These are phyloP conservation scores for Didymella pomorum DNA, from an alignment of 2,329 filamentous ascomycete species.

Conservation along the genomic window DNA sequence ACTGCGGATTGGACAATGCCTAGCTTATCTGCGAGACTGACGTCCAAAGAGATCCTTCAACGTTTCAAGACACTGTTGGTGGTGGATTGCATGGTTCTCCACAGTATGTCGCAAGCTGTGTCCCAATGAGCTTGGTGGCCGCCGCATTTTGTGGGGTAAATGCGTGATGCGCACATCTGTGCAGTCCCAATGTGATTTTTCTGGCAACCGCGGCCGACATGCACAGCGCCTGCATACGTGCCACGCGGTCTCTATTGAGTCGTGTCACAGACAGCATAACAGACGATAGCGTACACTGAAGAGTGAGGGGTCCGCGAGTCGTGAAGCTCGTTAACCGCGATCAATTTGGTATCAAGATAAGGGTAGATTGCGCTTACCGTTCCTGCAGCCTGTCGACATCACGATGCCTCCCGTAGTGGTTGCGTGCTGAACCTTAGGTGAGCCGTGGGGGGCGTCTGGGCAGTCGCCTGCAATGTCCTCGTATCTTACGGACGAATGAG, in stretches of 20 bases:
- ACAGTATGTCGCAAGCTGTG: slow-evolving; percentile 29
- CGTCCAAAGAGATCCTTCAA: slow-evolving; percentile 17
- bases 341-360: slow-evolving; percentile 23
- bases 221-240: slow-evolving; percentile 17
- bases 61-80: slow-evolving; percentile 21
- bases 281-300: slow-evolving; percentile 1
- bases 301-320: slow-evolving; percentile 16
- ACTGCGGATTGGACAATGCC: slow-evolving; percentile 8
- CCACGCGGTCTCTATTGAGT: slow-evolving; percentile 19
- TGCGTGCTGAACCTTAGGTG: slow-evolving; percentile 27
- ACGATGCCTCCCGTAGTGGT: slow-evolving; percentile 24
- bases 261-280: slow-evolving; percentile 3
- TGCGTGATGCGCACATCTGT: slow-evolving; percentile 22
- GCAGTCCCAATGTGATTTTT: slow-evolving; percentile 25
- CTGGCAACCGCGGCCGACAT: slow-evolving; percentile 30
- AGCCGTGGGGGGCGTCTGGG: slow-evolving; percentile 40
- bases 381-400: slow-evolving; percentile 37
- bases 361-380: slow-evolving; percentile 30
- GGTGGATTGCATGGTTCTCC: slow-evolving; percentile 15
- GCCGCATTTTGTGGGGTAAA: slow-evolving; percentile 35
- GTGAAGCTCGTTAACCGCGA: slow-evolving; percentile 20
- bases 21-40: slow-evolving; percentile 3
- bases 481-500: slow-evolving; percentile 22
- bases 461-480: slow-evolving; percentile 18
- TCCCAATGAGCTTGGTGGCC: slow-evolving; percentile 34